phyloP scores from a whole-genome alignment of 345 rosid species.

The Chamaenerion angustifolium region DNA sequence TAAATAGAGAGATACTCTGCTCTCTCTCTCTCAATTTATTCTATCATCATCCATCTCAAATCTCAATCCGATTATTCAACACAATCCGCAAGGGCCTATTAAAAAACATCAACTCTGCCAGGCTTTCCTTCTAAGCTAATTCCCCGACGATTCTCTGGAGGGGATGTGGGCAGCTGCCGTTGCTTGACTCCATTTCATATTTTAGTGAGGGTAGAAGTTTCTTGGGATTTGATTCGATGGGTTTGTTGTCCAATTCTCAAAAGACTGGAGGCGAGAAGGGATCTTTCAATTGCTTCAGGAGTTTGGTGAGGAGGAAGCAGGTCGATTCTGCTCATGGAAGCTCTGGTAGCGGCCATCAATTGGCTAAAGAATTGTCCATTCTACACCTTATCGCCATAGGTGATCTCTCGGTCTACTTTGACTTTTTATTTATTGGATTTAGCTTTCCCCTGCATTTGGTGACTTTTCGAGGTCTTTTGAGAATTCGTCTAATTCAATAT shows the following conservation, averaged over 20 bases:
- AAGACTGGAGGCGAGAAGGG: constrained; percentile 23
- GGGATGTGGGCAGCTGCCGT: no score
- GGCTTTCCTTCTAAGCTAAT: no score
- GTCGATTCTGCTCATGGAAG: constrained; percentile 43
- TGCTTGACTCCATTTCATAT: no score
- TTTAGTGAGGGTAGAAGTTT: no score
- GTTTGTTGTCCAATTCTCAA: constrained; percentile 35
- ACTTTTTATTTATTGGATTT: background rate
- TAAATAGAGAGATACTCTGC: background rate
- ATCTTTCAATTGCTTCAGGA: constrained; percentile 33
- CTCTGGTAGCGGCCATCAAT: constrained; percentile 22
- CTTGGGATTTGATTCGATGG: constrained; percentile 19
- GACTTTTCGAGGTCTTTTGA: no score
- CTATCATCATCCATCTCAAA: background rate
- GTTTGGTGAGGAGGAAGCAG: constrained; percentile 60
- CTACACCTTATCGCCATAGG: constrained; percentile 72
- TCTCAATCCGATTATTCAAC: background rate
- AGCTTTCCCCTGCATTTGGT: no score
- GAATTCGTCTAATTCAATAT: no score
- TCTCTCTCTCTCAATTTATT: background rate
- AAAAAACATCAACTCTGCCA: background rate
- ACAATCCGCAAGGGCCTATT: no score
- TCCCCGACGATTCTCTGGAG: no score
- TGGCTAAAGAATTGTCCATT: constrained; percentile 52
- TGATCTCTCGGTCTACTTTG: constrained; percentile 7